Evolutionary conservation across 306 rosid genomes (phyloP), one percentile per base, ranked within the genome.

Genomic region (Macrotyloma uniflorum): DNA sequence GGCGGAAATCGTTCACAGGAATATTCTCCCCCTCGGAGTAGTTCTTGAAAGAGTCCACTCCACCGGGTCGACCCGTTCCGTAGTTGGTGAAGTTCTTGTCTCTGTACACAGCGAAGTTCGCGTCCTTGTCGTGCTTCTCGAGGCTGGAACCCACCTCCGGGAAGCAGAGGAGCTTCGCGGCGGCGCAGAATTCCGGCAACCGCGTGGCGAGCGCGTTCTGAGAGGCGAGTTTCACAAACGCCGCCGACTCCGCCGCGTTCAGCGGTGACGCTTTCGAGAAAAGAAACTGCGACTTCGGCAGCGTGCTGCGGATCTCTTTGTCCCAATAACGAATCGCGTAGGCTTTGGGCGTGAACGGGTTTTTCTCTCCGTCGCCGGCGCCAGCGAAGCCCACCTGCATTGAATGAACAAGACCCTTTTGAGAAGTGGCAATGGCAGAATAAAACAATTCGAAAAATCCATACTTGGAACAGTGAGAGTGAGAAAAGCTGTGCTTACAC

Each of bases 141-240:
- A 96, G 69, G 35, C 89, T 88, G 36, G 88, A 69, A 0, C 77
- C 69, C 47, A 93, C 68, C 47, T 90, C 93, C 15, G 93, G 88
- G 33, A 91, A 70, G 55, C 99, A 96, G 81, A 96, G 98, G 18
- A 96, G 93, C 0, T 90, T 74, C 0, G 98, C 99, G 5, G 98
- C 59, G 63, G 97, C 49, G 80, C 99, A 96, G 72, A 96, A 89
- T 67, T 89, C 90, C 8, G 93, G 91, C 6, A 96, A 82, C 59
- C 87, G 90, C 11, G 96, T 77, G 62, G 91, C 75, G 12, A 96
- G 90, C 0, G 81, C 67, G 55, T 80, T 77, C 12, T 86, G 61
- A 20, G 91, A 63, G 0, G 94, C 97, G 15, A 96, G 91, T 22
- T 89, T 96, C 0, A 89, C 79, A 22, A 91, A 93, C 10, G 83